A percentile compares a stretch with the other conserved stretches of the same genome.
Evolutionary conservation across 2,329 filamentous ascomycete species (phyloP).

Genomic region (Aureobasidium sp.): DNA sequence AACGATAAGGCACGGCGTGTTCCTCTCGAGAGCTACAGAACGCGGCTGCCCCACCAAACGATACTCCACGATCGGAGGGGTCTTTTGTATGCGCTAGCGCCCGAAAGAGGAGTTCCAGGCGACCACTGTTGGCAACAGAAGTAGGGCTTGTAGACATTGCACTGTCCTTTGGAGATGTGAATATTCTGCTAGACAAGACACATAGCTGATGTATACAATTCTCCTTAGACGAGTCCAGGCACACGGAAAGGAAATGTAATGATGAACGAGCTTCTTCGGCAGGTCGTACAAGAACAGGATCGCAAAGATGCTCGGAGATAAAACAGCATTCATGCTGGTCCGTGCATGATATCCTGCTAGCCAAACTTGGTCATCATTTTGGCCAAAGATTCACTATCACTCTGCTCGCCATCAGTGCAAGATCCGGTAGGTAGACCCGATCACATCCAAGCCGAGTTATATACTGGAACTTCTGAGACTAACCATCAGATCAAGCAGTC

Average conservation of each 20-base stretch:
- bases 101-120: background rate
- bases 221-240: background rate
- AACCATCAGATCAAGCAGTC: background rate
- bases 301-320: background rate
- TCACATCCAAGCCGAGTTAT: background rate
- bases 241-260: background rate
- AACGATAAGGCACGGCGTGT: constrained; percentile 1
- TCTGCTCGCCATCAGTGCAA: background rate
- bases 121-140: background rate
- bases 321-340: background rate
- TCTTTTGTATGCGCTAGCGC: background rate
- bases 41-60: constrained; percentile 8
- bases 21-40: background rate
- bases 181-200: background rate
- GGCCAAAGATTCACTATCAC: background rate
- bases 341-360: background rate
- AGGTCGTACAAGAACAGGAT: background rate
- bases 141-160: background rate
- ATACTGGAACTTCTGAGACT: background rate
- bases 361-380: constrained; percentile 1
- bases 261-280: background rate
- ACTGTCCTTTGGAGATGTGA: background rate
- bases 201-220: too few relatives aligned
- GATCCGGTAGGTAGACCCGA: background rate
- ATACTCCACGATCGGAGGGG: constrained; percentile 3